These are phyloP conservation scores for Ophiostoma pallidulum DNA, from an alignment of 2,329 filamentous ascomycete genomes.

Conservation along the genomic window DNA sequence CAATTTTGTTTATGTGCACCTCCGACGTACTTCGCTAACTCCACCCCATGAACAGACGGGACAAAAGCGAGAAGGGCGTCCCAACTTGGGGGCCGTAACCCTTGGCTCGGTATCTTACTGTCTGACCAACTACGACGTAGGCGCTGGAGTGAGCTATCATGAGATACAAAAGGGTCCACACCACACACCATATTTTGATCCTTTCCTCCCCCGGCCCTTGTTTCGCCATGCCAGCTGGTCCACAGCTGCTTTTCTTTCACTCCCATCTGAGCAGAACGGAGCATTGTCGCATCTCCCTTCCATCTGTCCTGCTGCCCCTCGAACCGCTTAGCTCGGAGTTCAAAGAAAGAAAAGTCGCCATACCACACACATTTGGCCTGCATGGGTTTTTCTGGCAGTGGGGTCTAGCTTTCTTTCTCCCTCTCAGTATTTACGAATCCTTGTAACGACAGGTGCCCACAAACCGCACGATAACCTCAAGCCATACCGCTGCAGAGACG, in stretches of 20 bases:
- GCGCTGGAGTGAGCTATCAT: too few species aligned
- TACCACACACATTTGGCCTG: background rate
- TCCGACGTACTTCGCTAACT: too few species aligned
- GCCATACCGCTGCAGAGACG: too few species aligned
- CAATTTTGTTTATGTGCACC: too few species aligned
- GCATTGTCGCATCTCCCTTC: background rate
- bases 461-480: too few species aligned
- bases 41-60: too few species aligned
- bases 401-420: conserved; percentile 1
- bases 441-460: background rate
- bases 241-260: background rate
- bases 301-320: background rate
- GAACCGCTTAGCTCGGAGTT: background rate
- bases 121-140: too few species aligned
- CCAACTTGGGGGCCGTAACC: background rate
- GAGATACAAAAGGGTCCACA: conserved; percentile 11
- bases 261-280: too few species aligned
- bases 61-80: too few species aligned
- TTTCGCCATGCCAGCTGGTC: conserved; percentile 3
- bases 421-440: background rate
- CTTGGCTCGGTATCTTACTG: conserved; percentile 3
- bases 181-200: conserved; percentile 2
- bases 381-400: conserved; percentile 6
- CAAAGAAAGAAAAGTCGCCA: background rate
- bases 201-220: conserved; percentile 3